Evolutionary conservation across 2,329 filamentous ascomycete genomes (phyloP).

Genomic region (Colletotrichum paranaense): DNA sequence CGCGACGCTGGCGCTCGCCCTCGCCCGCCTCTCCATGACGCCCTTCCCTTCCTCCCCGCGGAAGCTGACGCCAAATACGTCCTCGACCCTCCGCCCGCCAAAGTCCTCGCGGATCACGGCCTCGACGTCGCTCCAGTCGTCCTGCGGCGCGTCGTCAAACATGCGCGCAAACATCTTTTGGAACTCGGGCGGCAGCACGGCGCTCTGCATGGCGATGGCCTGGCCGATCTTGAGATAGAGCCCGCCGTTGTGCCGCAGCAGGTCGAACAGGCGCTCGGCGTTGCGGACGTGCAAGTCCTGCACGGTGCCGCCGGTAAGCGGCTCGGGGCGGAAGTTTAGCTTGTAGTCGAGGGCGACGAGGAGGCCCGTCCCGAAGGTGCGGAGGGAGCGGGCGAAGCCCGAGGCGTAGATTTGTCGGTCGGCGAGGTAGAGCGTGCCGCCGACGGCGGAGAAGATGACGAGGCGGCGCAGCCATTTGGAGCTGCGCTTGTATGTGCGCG

Average conservation of each 20-base stretch:
- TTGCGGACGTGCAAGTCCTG: constrained; percentile 84
- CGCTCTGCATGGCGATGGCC: constrained; percentile 98
- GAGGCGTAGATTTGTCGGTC: constrained; percentile 84
- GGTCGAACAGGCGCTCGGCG: constrained; percentile 83
- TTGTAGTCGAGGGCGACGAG: constrained; percentile 94
- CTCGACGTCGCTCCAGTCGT: constrained; percentile 87
- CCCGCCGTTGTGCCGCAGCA: constrained; percentile 88
- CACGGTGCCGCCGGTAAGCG: constrained; percentile 78
- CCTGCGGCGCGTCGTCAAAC: constrained; percentile 98
- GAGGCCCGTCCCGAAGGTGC: constrained; percentile 84
- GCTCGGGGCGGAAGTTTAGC: constrained; percentile 89
- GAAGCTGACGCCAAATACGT: constrained; percentile 93
- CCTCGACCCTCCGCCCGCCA: constrained; percentile 82
- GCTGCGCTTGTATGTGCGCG: constrained; percentile 77
- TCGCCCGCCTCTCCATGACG: constrained; percentile 68
- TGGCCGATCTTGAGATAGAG: constrained; percentile 98
- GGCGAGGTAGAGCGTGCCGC: constrained; percentile 72
- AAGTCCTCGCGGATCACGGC: constrained; percentile 90
- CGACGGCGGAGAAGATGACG: constrained; percentile 67
- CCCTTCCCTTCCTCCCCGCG: constrained; percentile 75
- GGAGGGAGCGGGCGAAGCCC: constrained; percentile 79
- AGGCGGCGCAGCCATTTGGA: constrained; percentile 84
- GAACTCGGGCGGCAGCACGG: constrained; percentile 92
- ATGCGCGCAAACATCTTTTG: constrained; percentile 96
- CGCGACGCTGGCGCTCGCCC: constrained; percentile 90